phyloP scores from a whole-genome alignment of 177 flowering plant species.

The Vitis hybrid region DNA sequence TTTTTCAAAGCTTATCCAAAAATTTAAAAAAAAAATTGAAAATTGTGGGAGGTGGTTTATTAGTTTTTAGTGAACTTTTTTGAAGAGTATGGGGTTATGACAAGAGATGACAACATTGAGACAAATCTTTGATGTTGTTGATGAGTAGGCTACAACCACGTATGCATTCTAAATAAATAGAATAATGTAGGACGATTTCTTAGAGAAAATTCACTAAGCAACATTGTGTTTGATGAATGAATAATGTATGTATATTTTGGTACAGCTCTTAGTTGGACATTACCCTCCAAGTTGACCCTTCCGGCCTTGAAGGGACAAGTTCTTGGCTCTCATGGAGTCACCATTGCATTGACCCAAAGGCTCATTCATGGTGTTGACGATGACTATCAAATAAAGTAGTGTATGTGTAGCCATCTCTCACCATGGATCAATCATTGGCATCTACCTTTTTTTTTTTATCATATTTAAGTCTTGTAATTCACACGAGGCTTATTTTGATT shows the following conservation, averaged over 20 bases:
- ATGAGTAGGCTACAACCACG: not conserved
- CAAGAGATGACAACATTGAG: not conserved
- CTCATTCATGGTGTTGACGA: not conserved
- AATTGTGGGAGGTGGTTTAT: too few species aligned
- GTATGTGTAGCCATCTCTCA: too few species aligned
- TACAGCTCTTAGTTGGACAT: not conserved
- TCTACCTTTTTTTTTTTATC: too few species aligned
- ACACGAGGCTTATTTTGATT: too few species aligned
- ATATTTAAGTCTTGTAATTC: too few species aligned
- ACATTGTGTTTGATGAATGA: not conserved
- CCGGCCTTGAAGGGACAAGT: not conserved
- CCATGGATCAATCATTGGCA: too few species aligned
- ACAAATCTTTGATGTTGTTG: not conserved
- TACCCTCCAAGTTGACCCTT: conserved; percentile 10
- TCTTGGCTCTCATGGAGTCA: not conserved
- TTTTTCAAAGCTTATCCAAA: too few species aligned
- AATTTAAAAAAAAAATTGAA: too few species aligned
- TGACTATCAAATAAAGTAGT: too few species aligned
- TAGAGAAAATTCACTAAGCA: not conserved
- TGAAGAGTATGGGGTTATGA: too few species aligned
- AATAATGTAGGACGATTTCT: not conserved
- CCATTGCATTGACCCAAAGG: not conserved
- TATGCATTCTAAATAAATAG: not conserved
- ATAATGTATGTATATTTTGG: not conserved
- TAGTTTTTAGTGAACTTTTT: not conserved